These are phyloP conservation scores for Talaromyces rugulosus DNA, from an alignment of 2,329 filamentous ascomycete genomes.

Conservation along the genomic window DNA sequence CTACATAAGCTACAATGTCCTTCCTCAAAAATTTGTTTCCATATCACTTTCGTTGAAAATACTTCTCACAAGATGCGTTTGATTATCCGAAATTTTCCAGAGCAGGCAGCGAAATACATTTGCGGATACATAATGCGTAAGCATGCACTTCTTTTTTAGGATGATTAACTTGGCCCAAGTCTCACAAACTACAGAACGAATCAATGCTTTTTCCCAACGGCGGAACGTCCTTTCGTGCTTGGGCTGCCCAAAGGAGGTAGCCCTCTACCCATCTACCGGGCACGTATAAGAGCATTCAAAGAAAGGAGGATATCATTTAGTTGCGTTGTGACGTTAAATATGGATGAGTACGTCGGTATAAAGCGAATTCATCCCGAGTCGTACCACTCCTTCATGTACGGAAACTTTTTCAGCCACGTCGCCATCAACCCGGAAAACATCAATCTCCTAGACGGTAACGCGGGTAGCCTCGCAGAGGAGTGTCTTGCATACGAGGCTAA, in stretches of 20 bases:
- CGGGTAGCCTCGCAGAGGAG: slow-evolving; percentile 64
- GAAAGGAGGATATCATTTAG: slow-evolving; percentile 62
- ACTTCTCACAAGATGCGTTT: slow-evolving; percentile 8
- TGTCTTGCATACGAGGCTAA: slow-evolving; percentile 36
- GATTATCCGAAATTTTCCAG: slow-evolving; percentile 4
- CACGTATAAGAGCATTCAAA: slow-evolving; percentile 59
- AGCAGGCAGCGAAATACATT: slow-evolving; percentile 10
- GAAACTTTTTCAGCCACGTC: slow-evolving; percentile 73
- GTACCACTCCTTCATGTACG: slow-evolving; percentile 83
- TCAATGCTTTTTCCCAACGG: slow-evolving; percentile 8
- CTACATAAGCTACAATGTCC: no score
- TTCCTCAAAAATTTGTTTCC: no score
- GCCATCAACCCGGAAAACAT: slow-evolving; percentile 71
- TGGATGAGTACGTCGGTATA: slow-evolving; percentile 78
- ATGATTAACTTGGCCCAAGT: background rate
- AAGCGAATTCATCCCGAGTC: slow-evolving; percentile 71
- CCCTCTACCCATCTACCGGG: slow-evolving; percentile 52
- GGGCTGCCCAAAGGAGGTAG: slow-evolving; percentile 64
- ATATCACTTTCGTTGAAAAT: no score
- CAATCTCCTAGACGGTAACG: slow-evolving; percentile 72
- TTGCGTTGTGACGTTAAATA: slow-evolving; percentile 79
- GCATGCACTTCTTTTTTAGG: background rate
- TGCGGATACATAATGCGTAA: slow-evolving; percentile 12
- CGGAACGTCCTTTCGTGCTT: slow-evolving; percentile 60
- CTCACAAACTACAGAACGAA: slow-evolving; percentile 8